Conservation (phyloP, 2,329 filamentous ascomycete species). For the Stagonosporopsis tanaceti region DNA sequence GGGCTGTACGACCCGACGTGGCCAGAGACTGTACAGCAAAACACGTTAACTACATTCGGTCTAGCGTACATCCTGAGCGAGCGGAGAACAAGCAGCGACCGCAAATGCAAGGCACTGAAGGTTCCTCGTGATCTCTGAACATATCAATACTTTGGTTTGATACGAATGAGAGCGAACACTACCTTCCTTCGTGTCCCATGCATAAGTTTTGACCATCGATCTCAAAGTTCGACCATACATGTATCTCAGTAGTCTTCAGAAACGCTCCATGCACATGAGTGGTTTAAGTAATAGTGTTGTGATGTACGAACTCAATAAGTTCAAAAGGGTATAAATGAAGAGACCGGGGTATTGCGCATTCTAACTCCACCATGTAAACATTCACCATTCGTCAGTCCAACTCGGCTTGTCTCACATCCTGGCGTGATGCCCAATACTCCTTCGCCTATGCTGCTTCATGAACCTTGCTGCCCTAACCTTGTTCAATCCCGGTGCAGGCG, state of each 20-base stretch:
- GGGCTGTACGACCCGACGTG: too few species aligned
- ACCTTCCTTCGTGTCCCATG: too few species aligned
- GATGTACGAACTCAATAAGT: neutral
- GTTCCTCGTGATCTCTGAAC: too few species aligned
- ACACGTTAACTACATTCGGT: neutral
- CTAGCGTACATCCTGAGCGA: neutral
- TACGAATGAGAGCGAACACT: too few species aligned
- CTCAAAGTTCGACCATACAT: too few species aligned
- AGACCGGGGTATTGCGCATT: slow-evolving; percentile 23
- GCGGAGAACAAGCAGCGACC: neutral
- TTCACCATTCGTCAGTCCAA: neutral
- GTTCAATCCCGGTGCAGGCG: slow-evolving; percentile 16
- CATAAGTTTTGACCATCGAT: too few species aligned
- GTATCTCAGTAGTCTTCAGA: too few species aligned
- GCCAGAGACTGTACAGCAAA: neutral
- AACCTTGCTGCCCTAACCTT: slow-evolving; percentile 26
- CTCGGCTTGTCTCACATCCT: slow-evolving; percentile 6
- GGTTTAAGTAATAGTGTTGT: too few species aligned
- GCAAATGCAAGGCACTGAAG: neutral
- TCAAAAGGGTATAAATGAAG: slow-evolving; percentile 21
- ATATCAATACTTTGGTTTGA: too few species aligned
- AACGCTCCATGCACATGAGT: too few species aligned
- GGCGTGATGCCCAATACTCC: slow-evolving; percentile 26
- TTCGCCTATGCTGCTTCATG: slow-evolving; percentile 27
- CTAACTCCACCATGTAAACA: slow-evolving; percentile 8